These are phyloP conservation scores for Xylaria sp. DNA, from an alignment of 495 filamentous ascomycete species.

Conservation along the genomic window DNA sequence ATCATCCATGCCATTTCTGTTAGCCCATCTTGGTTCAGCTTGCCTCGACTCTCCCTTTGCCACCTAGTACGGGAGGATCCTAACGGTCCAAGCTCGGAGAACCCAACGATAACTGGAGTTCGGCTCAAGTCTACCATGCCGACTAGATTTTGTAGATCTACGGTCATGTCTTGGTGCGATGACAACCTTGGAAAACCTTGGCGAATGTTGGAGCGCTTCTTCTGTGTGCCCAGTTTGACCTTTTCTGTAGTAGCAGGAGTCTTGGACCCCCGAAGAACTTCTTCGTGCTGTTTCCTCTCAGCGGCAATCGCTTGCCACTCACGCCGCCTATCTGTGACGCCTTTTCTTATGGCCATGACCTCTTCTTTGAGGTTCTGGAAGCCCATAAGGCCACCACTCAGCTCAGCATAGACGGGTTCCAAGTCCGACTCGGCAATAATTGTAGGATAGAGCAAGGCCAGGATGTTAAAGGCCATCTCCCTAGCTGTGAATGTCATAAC, in stretches of 20 bases:
- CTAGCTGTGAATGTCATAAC: constrained; percentile 88
- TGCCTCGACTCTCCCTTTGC: constrained; percentile 90
- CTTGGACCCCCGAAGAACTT: constrained; percentile 60
- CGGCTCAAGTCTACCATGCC: constrained; percentile 90
- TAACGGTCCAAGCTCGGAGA: constrained; percentile 88
- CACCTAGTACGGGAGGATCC: constrained; percentile 89
- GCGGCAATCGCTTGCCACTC: constrained; percentile 80
- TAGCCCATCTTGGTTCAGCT: constrained; percentile 88
- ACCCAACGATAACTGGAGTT: constrained; percentile 84
- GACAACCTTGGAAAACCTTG: constrained; percentile 82
- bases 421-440: constrained; percentile 84
- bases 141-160: constrained; percentile 79
- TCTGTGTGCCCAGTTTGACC: background rate
- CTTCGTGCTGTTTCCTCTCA: constrained; percentile 77
- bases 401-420: constrained; percentile 84
- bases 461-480: constrained; percentile 90
- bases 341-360: constrained; percentile 77
- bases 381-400: constrained; percentile 88
- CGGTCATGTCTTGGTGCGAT: constrained; percentile 77
- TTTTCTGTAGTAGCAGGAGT: background rate
- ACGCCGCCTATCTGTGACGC: constrained; percentile 87
- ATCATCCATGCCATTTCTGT: constrained; percentile 96
- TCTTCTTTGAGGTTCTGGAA: constrained; percentile 82
- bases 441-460: constrained; percentile 83
- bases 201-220: constrained; percentile 85